Evolutionary conservation across 2,329 filamentous ascomycete species (phyloP).

Genomic region (Capronia americana): DNA sequence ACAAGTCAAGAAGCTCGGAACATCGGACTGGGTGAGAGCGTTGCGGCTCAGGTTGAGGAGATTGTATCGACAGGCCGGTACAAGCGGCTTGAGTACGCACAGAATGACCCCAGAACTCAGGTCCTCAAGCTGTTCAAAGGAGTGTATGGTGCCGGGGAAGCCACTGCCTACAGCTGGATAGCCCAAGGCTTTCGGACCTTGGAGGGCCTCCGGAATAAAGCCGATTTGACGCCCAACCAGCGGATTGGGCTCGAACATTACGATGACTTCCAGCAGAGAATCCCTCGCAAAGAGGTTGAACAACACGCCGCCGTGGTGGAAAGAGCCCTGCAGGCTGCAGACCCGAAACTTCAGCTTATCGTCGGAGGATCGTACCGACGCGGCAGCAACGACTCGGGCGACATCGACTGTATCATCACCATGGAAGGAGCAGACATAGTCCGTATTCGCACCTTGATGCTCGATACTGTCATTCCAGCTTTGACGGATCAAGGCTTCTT

Average conservation of each 20-base stretch:
- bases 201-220: slow-evolving; percentile 69
- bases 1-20: slow-evolving; percentile 72
- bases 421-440: slow-evolving; percentile 59
- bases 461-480: slow-evolving; percentile 66
- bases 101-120: slow-evolving; percentile 69
- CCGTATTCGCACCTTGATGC: slow-evolving; percentile 66
- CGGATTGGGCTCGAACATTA: slow-evolving; percentile 79
- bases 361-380: slow-evolving; percentile 86
- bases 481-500: slow-evolving; percentile 71
- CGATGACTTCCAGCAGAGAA: slow-evolving; percentile 76
- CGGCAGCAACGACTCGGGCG: slow-evolving; percentile 74
- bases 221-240: slow-evolving; percentile 72
- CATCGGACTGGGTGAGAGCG: slow-evolving; percentile 72
- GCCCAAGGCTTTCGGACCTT: slow-evolving; percentile 75
- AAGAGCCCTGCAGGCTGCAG: slow-evolving; percentile 63
- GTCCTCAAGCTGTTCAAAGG: slow-evolving; percentile 73
- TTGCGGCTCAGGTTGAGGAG: slow-evolving; percentile 88
- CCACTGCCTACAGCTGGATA: slow-evolving; percentile 77
- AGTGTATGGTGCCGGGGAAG: slow-evolving; percentile 78
- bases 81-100: slow-evolving; percentile 72
- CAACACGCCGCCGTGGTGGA: slow-evolving; percentile 71
- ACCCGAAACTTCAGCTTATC: slow-evolving; percentile 70
- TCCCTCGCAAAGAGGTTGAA: slow-evolving; percentile 77
- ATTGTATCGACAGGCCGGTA: slow-evolving; percentile 78
- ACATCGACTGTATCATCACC: slow-evolving; percentile 86